Base-by-base conservation (phyloP, 2,329 filamentous ascomycete species). In the Erysiphe pulchra region DNA sequence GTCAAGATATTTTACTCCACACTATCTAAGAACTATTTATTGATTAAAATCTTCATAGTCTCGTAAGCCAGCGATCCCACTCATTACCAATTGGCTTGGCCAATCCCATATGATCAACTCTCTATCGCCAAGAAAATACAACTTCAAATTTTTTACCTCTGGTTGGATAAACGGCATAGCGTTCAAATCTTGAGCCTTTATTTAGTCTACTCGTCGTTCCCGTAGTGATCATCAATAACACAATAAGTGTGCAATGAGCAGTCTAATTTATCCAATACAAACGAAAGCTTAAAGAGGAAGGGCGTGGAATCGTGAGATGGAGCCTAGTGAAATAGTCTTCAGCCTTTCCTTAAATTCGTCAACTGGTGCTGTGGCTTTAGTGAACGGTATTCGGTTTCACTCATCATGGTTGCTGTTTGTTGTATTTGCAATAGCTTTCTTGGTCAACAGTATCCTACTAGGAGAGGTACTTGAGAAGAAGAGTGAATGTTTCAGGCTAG, bases 341-440 rank as follows among this genome's bases (percentile, higher is more conserved):
- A 50, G 52, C 52, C 53, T 52, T 48, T 44, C 30, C 16, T 41
- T 46, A 11, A 37, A 37, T 13, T 13, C 14, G 34, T 31, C 36
- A 3, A 39, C 12, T 18, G 44, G 33, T 12, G 12, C 44, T 28
- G 18, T 30, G 16, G 45, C 42, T 45, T 44, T 13, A 51, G 53
- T 50, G 50, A 44, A 40, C 16, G 38, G 52, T n/a, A 49, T 56
- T 5, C 58, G 59, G 34, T 59, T 58, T 57, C 62, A 68, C 52
- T 80, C 74, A 52, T 75, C 77, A 12, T 70, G 79, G 53, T 58
- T 77, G 47, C 63, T 81, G 48, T 65, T 80, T 46, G 51, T 73
- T 53, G 67, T 80, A 56, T 82, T 81, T 59, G 61, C 78, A 43
- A 59, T 65, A 49, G 67, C 69, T 50, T 79, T 80, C 56, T 67